phyloP scores from a whole-genome alignment of 129 eudicot species.

The Pittosporum tobira region DNA sequence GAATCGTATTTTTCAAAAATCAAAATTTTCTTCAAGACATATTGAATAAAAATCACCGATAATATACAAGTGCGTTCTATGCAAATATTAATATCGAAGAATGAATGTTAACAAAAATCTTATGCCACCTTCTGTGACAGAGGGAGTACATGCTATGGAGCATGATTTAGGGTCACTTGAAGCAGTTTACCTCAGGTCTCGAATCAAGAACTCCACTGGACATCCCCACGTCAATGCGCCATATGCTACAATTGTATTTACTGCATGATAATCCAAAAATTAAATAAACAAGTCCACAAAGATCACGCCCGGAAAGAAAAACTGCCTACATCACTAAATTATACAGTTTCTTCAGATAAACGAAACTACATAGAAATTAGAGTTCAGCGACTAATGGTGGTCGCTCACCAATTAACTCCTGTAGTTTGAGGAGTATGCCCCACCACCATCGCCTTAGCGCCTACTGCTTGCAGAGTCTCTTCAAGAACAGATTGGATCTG shows the following conservation, averaged over 20 bases:
- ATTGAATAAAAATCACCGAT: too few species aligned
- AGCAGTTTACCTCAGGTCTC: conserved; percentile 74
- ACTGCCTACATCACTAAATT: not conserved
- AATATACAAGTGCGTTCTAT: too few species aligned
- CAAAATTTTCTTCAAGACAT: too few species aligned
- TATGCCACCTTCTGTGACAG: not conserved
- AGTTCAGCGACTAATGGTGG: conserved; percentile 10
- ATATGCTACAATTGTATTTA: conserved; percentile 72
- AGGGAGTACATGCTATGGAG: not conserved
- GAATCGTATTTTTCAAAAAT: too few species aligned
- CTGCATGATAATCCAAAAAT: conserved; percentile 35
- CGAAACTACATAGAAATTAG: not conserved
- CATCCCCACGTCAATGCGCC: conserved; percentile 99
- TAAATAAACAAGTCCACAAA: conserved; percentile 1
- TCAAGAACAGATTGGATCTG: conserved; percentile 72
- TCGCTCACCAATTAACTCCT: conserved; percentile 80
- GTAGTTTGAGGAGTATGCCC: conserved; percentile 93
- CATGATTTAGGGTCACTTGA: not conserved
- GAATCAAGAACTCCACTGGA: conserved; percentile 98
- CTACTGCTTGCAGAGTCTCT: conserved; percentile 69
- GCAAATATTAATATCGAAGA: too few species aligned
- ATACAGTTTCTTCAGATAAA: not conserved
- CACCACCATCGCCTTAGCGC: conserved; percentile 93
- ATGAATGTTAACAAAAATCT: too few species aligned
- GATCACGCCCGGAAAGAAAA: not conserved